A percentile compares a stretch with the other conserved stretches of the same genome.
Evolutionary conservation across 345 rosid genomes (phyloP).

Genomic region (Bruguiera sexangula): DNA sequence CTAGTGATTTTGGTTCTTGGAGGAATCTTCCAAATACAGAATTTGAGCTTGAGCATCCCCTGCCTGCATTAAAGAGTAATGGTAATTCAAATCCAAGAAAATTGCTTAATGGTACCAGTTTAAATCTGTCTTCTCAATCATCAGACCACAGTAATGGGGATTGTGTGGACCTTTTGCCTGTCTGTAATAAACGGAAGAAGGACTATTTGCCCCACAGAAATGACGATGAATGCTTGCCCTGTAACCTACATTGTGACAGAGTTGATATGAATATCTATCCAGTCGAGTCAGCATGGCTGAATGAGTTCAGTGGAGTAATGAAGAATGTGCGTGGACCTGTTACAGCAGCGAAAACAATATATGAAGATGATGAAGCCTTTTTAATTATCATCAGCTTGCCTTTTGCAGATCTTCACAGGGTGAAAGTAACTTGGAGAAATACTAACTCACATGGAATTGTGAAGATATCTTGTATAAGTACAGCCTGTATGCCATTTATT

Average conservation of each 20-base stretch:
- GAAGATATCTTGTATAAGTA: conserved; percentile 77
- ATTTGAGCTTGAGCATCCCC: conserved; percentile 81
- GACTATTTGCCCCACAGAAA: conserved; percentile 61
- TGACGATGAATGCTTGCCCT: conserved; percentile 55
- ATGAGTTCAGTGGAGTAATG: conserved; percentile 77
- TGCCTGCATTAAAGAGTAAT: conserved; percentile 34
- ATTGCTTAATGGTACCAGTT: conserved; percentile 74
- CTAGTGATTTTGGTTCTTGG: conserved; percentile 92
- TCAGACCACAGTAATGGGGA: conserved; percentile 61
- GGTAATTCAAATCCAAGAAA: conserved; percentile 52
- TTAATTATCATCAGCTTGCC: conserved; percentile 75
- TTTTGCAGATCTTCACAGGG: conserved; percentile 69
- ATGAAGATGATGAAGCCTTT: conserved; percentile 72
- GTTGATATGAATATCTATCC: conserved; percentile 61
- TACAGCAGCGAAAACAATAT: conserved; percentile 76
- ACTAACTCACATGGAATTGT: conserved; percentile 67
- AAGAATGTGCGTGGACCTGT: conserved; percentile 78
- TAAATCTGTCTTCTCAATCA: conserved; percentile 75
- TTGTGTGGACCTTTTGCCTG: conserved; percentile 62
- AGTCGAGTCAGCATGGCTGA: conserved; percentile 71
- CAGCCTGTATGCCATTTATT: conserved; percentile 69
- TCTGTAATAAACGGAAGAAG: conserved; percentile 66
- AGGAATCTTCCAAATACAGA: conserved; percentile 89
- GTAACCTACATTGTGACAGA: conserved; percentile 46
- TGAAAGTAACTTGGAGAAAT: conserved; percentile 88